Conservation (phyloP, 345 rosid species). For the Turnera subulata region DNA sequence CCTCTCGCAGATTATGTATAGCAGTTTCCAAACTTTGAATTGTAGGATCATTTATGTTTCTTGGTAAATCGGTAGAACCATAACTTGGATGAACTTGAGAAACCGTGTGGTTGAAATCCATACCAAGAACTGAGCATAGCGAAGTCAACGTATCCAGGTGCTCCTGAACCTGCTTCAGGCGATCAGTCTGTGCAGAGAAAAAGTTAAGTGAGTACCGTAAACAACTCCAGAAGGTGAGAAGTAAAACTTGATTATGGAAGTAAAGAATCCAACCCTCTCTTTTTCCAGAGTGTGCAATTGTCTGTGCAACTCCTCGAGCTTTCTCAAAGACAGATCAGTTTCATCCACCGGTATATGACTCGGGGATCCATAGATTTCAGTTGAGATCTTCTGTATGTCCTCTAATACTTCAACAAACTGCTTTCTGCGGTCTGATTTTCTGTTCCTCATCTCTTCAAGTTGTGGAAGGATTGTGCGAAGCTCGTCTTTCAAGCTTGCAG, state of each 20-base stretch:
- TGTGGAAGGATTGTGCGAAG: constrained; percentile 67
- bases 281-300: constrained; percentile 43
- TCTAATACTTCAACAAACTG: constrained; percentile 66
- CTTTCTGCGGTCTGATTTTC: constrained; percentile 70
- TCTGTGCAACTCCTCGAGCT: constrained; percentile 44
- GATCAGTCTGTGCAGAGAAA: constrained; percentile 33
- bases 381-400: constrained; percentile 44
- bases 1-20: constrained; percentile 37
- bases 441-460: constrained; percentile 82
- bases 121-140: constrained; percentile 56
- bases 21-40: constrained; percentile 44
- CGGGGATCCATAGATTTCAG: constrained; percentile 53
- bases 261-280: constrained; percentile 48
- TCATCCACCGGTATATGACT: constrained; percentile 48
- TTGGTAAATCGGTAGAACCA: constrained; percentile 31
- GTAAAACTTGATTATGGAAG: not conserved
- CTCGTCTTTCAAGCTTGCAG: constrained; percentile 83
- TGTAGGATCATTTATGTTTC: constrained; percentile 41
- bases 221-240: not conserved
- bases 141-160: constrained; percentile 37
- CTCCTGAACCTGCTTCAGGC: constrained; percentile 41
- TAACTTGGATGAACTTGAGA: constrained; percentile 44
- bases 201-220: not conserved
- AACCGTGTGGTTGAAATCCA: constrained; percentile 42
- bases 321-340: constrained; percentile 47